Percentiles rank a stretch among this genome's conserved stretches.
phyloP scores from a whole-genome alignment of 805 yeast genomes.

The Starmerella kuoi region DNA sequence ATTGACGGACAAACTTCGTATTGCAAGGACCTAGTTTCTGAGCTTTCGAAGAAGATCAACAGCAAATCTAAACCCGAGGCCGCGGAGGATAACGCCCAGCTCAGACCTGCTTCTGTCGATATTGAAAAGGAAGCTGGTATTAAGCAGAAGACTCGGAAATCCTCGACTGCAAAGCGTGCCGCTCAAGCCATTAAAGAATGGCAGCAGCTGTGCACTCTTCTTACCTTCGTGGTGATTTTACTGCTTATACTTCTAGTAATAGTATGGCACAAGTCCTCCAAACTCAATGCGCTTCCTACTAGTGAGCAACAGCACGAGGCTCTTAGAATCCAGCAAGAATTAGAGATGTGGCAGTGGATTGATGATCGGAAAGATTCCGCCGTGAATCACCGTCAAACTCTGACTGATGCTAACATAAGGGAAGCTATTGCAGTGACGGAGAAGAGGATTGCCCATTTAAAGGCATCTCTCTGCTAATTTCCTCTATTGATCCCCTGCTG shows the following conservation, averaged over 20 bases:
- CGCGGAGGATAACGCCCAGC: slow-evolving; percentile 1
- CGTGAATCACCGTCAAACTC: slow-evolving; percentile 17
- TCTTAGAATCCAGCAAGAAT: slow-evolving; percentile 39
- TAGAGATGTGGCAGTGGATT: slow-evolving; percentile 65
- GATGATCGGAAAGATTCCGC: slow-evolving; percentile 31
- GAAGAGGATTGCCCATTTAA: slow-evolving; percentile 17
- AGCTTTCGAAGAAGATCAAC: slow-evolving; percentile 24
- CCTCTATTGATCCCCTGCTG: too few relatives aligned
- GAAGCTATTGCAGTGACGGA: slow-evolving; percentile 23
- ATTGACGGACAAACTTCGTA: slow-evolving; percentile 63
- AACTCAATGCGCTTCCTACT: background rate
- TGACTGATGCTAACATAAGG: slow-evolving; percentile 15
- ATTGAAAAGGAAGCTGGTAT: background rate
- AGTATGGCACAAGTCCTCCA: slow-evolving; percentile 2
- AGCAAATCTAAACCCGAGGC: background rate
- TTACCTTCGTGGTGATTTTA: slow-evolving; percentile 10
- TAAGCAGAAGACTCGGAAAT: slow-evolving; percentile 10
- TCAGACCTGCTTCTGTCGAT: slow-evolving; percentile 8
- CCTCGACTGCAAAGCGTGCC: slow-evolving; percentile 15
- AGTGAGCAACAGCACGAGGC: slow-evolving; percentile 16
- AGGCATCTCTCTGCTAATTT: slow-evolving; percentile 8
- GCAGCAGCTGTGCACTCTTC: slow-evolving; percentile 14
- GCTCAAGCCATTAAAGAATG: slow-evolving; percentile 17
- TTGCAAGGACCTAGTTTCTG: slow-evolving; percentile 38
- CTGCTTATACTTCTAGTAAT: slow-evolving; percentile 12